Evolutionary conservation across 2,329 filamentous ascomycete species (phyloP), one percentile per base, ranked within the genome.

Genomic region (Oidium heveae): DNA sequence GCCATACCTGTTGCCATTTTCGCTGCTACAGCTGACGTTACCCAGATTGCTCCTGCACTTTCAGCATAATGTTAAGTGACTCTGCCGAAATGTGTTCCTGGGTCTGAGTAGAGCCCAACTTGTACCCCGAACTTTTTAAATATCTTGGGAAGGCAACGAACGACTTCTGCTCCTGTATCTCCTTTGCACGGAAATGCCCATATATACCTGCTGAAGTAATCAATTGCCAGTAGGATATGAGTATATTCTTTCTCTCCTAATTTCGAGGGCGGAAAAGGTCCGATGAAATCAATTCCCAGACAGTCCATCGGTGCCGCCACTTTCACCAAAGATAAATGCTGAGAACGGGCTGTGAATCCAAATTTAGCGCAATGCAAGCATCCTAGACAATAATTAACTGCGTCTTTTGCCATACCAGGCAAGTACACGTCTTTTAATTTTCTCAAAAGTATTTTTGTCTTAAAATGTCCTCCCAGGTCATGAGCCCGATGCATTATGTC

Each of bases 171-270:
- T 4, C n/a, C n/a, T n/a, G n/a, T n/a, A n/a, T n/a, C n/a, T n/a
- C n/a, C n/a, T n/a, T n/a, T n/a, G n/a, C n/a, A n/a, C n/a, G n/a
- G n/a, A n/a, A n/a, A n/a, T n/a, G 54, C 22, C 54, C 37, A 55
- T 24, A 55, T 28, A 18, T 53, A 55, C 10, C 54, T 16, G 2
- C 47, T 37, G 33, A 55, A 55, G 22, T 55, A 55, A 32, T 55
- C 54, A 18, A 55, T 34, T 1, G 41, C n/a, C 7, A 55, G 15
- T 3, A 55, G 44, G 15, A 55, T 33, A 33, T 51, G 51, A 15
- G 22, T 4, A n/a, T 41, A n/a, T 10, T 50, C 10, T 34, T 13
- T 16, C 4, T 15, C 16, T 24, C 39, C 32, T 15, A 24, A 9
- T 24, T 13, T 24, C 36, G 10, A 10, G 10, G 36, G 10, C 5